phyloP scores from a whole-genome alignment of 192 early-diverging fungal species.

The Phlyctochytrium planicorne region DNA sequence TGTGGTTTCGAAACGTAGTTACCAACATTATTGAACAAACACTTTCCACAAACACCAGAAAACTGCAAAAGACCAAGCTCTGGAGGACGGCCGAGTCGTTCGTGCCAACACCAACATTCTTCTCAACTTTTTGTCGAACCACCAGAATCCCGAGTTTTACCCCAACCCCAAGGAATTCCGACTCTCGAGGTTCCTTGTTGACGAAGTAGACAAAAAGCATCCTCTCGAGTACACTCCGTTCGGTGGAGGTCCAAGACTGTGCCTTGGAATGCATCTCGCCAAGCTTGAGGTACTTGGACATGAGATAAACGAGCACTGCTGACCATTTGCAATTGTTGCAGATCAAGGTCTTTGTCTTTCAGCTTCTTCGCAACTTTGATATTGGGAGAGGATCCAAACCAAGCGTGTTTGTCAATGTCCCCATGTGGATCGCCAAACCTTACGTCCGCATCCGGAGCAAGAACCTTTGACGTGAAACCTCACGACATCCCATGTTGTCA shows the following conservation, averaged over 20 bases:
- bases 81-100: neutral
- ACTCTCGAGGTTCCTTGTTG: constrained; percentile 14
- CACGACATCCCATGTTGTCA: too few species aligned
- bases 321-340: neutral
- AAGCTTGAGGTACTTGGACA: constrained; percentile 12
- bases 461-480: too few species aligned
- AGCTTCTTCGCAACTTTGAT: neutral
- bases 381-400: too few species aligned
- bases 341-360: constrained; percentile 1
- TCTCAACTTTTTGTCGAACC: neutral
- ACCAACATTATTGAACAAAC: neutral
- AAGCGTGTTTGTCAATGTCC: too few species aligned
- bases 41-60: neutral
- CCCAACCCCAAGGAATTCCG: constrained; percentile 6
- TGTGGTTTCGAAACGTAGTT: neutral
- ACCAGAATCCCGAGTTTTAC: constrained; percentile 10
- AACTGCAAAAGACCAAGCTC: neutral
- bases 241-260: constrained; percentile 13
- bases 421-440: too few species aligned
- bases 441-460: too few species aligned
- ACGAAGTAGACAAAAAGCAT: neutral
- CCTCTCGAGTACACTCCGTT: constrained; percentile 16
- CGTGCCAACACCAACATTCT: too few species aligned
- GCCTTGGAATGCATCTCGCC: constrained; percentile 24
- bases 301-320: neutral